A percentile compares a stretch with the other conserved stretches of the same genome.
phyloP scores from a whole-genome alignment of 371 early-diverging fungal genomes.

The Mortierella sp. region DNA sequence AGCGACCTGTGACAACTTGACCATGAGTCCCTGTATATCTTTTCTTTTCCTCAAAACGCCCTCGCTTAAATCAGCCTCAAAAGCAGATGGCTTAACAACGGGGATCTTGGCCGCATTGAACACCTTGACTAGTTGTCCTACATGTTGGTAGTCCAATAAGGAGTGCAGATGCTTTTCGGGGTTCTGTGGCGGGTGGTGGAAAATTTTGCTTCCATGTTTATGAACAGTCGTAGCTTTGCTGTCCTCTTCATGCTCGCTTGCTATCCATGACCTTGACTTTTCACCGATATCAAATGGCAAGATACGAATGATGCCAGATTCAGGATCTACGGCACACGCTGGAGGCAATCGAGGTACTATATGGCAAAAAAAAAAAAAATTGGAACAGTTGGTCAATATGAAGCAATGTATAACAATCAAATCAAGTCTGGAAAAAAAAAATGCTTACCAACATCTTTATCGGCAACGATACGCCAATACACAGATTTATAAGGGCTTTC shows the following conservation, averaged over 20 bases:
- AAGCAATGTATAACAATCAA: neutral
- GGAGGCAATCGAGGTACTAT: conserved; percentile 22
- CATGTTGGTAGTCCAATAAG: conserved; percentile 33
- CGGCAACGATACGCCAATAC: conserved; percentile 43
- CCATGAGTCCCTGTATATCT: conserved; percentile 8
- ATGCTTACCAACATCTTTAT: conserved; percentile 36
- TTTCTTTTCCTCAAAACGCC: conserved; percentile 16
- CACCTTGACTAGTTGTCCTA: conserved; percentile 32
- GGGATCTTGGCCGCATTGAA: conserved; percentile 7
- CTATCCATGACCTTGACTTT: conserved; percentile 1
- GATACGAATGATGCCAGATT: neutral
- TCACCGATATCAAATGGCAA: neutral
- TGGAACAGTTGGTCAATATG: too few relatives aligned
- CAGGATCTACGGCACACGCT: conserved; percentile 17
- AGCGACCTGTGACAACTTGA: neutral
- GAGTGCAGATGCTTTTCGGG: conserved; percentile 31
- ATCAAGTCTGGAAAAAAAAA: neutral
- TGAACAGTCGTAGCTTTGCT: neutral
- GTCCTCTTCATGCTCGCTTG: neutral
- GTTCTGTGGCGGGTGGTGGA: neutral
- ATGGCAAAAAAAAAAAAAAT: neutral
- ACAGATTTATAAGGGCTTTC: conserved; percentile 26
- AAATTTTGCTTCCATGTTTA: neutral
- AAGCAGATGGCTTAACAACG: conserved; percentile 17
- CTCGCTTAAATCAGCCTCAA: conserved; percentile 26